These are phyloP conservation scores for Stygiomarasmius scandens DNA, from an alignment of 1,284 basidiomycete genomes.

Conservation along the genomic window DNA sequence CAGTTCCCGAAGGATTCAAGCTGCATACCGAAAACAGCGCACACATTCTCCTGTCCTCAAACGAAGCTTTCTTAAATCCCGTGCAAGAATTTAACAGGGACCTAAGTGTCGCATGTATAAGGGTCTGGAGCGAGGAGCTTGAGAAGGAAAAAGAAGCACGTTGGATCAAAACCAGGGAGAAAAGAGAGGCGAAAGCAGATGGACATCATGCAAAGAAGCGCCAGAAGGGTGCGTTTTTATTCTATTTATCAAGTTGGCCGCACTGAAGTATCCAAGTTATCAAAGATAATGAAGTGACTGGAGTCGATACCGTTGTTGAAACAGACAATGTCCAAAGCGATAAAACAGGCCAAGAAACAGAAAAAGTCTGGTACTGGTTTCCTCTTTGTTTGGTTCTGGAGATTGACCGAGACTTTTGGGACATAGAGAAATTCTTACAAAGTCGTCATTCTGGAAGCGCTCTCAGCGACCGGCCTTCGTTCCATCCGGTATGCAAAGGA, in stretches of 20 bases:
- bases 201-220: constrained; percentile 19
- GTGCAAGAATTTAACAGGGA: constrained; percentile 99
- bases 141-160: constrained; percentile 68
- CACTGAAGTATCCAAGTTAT: not conserved
- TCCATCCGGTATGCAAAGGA: constrained; percentile 98
- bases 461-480: constrained; percentile 94
- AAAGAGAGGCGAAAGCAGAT: constrained; percentile 31
- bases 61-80: constrained; percentile 94
- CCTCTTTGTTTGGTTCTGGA: not conserved
- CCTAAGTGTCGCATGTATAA: constrained; percentile 87
- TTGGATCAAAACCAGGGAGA: constrained; percentile 50
- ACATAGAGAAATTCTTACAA: constrained; percentile 59
- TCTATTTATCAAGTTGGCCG: not conserved
- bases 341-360: not conserved
- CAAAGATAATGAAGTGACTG: not conserved
- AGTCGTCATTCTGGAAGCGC: constrained; percentile 89
- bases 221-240: constrained; percentile 21
- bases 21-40: constrained; percentile 87
- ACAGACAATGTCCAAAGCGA: not conserved
- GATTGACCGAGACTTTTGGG: not conserved
- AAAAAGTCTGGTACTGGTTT: not conserved
- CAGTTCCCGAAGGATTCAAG: constrained; percentile 74
- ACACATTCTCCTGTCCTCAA: constrained; percentile 78
- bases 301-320: not conserved
- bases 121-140: constrained; percentile 79